These are phyloP conservation scores for Umbelopsis sp. DNA, from an alignment of 371 early-diverging fungal genomes.

Conservation along the genomic window DNA sequence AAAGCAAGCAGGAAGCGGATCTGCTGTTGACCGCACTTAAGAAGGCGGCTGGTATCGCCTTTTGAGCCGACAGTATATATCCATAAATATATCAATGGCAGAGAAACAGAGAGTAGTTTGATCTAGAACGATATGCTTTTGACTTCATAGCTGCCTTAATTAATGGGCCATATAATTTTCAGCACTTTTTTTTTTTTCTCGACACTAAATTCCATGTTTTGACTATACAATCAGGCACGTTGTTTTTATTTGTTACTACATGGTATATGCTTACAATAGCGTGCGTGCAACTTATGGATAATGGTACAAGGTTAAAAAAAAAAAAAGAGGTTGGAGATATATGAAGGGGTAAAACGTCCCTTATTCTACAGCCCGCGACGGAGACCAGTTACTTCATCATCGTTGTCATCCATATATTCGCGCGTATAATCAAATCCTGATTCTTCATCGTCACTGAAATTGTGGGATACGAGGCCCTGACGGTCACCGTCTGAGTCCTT, in stretches of 20 bases:
- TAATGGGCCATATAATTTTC: neutral
- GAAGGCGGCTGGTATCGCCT: conserved; percentile 18
- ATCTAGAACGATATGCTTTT: neutral
- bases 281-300: neutral
- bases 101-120: neutral
- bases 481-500: conserved; percentile 20
- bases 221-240: neutral
- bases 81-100: neutral
- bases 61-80: neutral
- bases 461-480: neutral
- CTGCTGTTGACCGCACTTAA: conserved; percentile 9
- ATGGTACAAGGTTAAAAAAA: neutral
- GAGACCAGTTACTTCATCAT: conserved; percentile 19
- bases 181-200: neutral
- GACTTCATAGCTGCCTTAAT: neutral
- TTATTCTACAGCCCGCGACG: neutral
- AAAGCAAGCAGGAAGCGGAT: neutral
- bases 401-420: conserved; percentile 12
- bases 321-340: neutral
- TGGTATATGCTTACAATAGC: conserved; percentile 4
- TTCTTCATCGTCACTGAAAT: neutral
- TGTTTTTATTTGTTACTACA: conserved; percentile 3
- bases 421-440: neutral
- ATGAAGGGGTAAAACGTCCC: neutral
- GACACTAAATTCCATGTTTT: neutral